Evolutionary conservation across 1,284 basidiomycete species (phyloP).

Genomic region (Irpex rosettiformis): DNA sequence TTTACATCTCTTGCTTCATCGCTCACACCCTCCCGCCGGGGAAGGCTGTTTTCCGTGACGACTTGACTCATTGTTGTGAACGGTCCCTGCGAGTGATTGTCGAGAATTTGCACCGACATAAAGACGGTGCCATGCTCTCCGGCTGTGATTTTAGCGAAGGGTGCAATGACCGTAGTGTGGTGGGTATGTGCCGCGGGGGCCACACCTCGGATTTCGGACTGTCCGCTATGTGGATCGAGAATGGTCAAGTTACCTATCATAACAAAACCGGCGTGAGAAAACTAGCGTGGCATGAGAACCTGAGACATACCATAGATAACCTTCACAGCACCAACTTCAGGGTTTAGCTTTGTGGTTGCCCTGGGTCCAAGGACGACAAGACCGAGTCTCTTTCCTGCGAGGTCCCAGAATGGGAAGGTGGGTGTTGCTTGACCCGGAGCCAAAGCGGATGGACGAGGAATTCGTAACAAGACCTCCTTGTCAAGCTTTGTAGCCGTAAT

Average conservation of each 20-base stretch:
- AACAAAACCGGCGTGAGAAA: background rate
- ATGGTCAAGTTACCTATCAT: background rate
- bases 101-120: constrained; percentile 18
- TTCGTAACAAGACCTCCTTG: constrained; percentile 25
- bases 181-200: constrained; percentile 7
- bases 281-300: background rate
- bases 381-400: constrained; percentile 22
- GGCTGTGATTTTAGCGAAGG: constrained; percentile 14
- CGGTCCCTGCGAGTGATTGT: constrained; percentile 13
- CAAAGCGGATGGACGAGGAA: constrained; percentile 20
- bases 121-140: constrained; percentile 25
- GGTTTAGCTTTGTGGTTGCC: constrained; percentile 3
- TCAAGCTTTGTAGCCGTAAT: constrained; percentile 22
- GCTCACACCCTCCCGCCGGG: constrained; percentile 8
- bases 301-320: constrained; percentile 22
- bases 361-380: constrained; percentile 24
- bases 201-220: constrained; percentile 1
- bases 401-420: constrained; percentile 7
- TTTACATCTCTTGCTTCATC: constrained; percentile 18
- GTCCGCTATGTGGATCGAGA: constrained; percentile 3
- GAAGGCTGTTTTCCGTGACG: constrained; percentile 20
- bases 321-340: constrained; percentile 19
- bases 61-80: constrained; percentile 25
- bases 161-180: constrained; percentile 5
- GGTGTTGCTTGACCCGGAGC: constrained; percentile 18